phyloP scores from a whole-genome alignment of 2,329 filamentous ascomycete species.

The Alternaria alternata region DNA sequence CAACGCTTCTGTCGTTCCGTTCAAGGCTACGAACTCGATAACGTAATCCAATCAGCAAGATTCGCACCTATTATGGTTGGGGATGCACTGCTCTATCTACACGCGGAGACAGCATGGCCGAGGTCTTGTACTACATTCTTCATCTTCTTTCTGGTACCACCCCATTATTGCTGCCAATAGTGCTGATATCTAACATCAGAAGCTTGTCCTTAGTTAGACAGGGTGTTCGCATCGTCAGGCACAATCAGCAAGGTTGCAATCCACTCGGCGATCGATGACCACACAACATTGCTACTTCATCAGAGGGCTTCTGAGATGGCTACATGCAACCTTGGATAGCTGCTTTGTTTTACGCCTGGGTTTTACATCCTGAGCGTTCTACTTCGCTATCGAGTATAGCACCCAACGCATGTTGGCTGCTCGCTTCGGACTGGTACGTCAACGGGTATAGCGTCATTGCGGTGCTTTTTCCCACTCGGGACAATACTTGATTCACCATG shows the following conservation, averaged over 20 bases:
- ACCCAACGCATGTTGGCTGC: conserved; percentile 20
- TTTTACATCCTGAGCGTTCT: conserved; percentile 28
- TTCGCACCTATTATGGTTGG: conserved; percentile 11
- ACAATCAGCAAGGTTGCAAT: conserved; percentile 33
- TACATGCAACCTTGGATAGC: conserved; percentile 26
- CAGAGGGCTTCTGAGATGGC: conserved; percentile 31
- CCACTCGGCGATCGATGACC: conserved; percentile 34
- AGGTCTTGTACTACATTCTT: conserved; percentile 41
- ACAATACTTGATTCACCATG: conserved; percentile 8
- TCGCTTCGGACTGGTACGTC: conserved; percentile 19
- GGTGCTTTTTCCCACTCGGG: conserved; percentile 15
- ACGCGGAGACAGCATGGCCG: conserved; percentile 34
- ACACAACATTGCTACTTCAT: conserved; percentile 35
- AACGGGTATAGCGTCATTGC: conserved; percentile 4
- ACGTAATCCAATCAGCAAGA: conserved; percentile 32
- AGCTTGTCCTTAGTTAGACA: conserved; percentile 30
- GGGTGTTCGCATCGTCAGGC: conserved; percentile 23
- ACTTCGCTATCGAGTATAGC: conserved; percentile 22
- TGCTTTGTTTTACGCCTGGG: conserved; percentile 19
- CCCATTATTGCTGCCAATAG: conserved; percentile 38
- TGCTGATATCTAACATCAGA: conserved; percentile 43
- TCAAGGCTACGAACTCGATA: conserved; percentile 26
- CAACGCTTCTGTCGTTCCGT: conserved; percentile 37
- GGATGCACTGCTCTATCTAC: conserved; percentile 33
- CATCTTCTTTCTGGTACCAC: conserved; percentile 43